These are phyloP conservation scores for Naganishia antarctica DNA, from an alignment of 768 basidiomycete genomes.

Conservation along the genomic window DNA sequence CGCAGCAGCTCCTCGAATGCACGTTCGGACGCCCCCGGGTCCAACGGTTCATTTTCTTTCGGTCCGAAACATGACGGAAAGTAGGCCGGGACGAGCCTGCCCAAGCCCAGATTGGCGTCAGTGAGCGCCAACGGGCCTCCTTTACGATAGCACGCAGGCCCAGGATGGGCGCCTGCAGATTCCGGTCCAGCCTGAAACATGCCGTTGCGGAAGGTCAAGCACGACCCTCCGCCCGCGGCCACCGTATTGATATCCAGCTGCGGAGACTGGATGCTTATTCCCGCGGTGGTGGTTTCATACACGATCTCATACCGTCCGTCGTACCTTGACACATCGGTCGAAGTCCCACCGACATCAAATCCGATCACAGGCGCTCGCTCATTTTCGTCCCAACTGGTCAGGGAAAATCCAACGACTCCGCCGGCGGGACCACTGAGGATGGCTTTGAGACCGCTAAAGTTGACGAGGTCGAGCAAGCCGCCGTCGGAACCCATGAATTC, in stretches of 20 bases:
- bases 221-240: slow-evolving; percentile 89
- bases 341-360: slow-evolving; percentile 68
- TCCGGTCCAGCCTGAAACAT: slow-evolving; percentile 87
- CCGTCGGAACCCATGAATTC: slow-evolving; percentile 95
- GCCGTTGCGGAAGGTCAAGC: slow-evolving; percentile 81
- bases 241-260: slow-evolving; percentile 84
- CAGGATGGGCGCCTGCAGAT: slow-evolving; percentile 88
- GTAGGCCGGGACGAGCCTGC: slow-evolving; percentile 77
- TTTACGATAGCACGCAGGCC: slow-evolving; percentile 71
- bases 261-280: slow-evolving; percentile 83
- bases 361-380: slow-evolving; percentile 73
- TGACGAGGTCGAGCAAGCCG: slow-evolving; percentile 48
- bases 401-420: slow-evolving; percentile 89
- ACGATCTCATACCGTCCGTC: slow-evolving; percentile 86
- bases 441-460: slow-evolving; percentile 89
- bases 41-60: slow-evolving; percentile 76
- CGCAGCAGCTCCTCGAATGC: slow-evolving; percentile 65
- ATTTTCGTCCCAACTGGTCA: slow-evolving; percentile 82
- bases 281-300: slow-evolving; percentile 92
- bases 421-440: slow-evolving; percentile 85
- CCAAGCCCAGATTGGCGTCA: slow-evolving; percentile 85
- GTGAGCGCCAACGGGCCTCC: slow-evolving; percentile 86
- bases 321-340: slow-evolving; percentile 89
- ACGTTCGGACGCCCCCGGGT: slow-evolving; percentile 62
- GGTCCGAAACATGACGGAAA: slow-evolving; percentile 94